Evolutionary conservation across 768 basidiomycete genomes (phyloP).

Genomic region (Suillus hirtellus): DNA sequence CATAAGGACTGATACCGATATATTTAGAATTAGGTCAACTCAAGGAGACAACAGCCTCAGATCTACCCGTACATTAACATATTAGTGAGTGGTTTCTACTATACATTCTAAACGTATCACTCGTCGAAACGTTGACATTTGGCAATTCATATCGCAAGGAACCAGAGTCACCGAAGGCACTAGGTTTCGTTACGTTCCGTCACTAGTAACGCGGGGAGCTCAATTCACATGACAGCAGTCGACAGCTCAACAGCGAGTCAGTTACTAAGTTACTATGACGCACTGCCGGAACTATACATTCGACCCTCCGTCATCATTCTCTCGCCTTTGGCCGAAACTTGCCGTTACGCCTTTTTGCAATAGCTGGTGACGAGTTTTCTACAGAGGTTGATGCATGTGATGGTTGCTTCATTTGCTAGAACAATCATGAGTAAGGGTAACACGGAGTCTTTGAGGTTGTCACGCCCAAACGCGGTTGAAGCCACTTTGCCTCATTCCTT

Average conservation of each 20-base stretch:
- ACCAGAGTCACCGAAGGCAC: not conserved
- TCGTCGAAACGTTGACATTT: not conserved
- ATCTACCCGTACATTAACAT: not conserved
- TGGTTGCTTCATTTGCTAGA: not conserved
- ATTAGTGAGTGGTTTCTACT: not conserved
- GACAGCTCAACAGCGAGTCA: not conserved
- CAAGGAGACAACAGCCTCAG: not conserved
- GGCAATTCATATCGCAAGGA: not conserved
- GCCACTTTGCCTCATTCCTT: not conserved
- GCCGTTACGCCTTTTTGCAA: not conserved
- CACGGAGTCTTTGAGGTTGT: not conserved
- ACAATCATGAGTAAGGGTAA: not conserved
- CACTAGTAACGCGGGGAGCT: not conserved
- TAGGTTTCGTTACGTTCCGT: not conserved
- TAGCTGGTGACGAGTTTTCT: not conserved
- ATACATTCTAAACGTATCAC: not conserved
- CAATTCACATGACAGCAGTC: not conserved
- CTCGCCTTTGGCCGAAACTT: not conserved
- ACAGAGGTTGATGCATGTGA: not conserved
- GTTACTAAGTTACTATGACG: not conserved
- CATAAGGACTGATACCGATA: not conserved
- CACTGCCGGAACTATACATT: not conserved
- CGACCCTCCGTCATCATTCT: not conserved
- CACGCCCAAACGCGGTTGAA: not conserved
- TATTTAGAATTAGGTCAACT: not conserved